A percentile compares a stretch with the other conserved stretches of the same genome.
Conservation (phyloP, 192 early-diverging fungal genomes). For the Backusella luteola region DNA sequence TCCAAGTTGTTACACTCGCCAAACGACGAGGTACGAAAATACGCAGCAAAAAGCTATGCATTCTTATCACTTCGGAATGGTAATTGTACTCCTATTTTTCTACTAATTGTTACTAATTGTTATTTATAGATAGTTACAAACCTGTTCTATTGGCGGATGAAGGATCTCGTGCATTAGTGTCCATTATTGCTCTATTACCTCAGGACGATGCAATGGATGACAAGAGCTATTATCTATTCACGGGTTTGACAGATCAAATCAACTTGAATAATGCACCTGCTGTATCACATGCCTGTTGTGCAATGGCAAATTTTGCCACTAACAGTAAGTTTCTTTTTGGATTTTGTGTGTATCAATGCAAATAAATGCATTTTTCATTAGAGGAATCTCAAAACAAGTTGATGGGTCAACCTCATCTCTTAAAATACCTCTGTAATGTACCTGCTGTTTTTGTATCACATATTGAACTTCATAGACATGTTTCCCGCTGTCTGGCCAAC, state of each 20-base stretch:
- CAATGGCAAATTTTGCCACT: slow-evolving; percentile 58
- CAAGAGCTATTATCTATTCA: not conserved
- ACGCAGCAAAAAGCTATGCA: slow-evolving; percentile 53
- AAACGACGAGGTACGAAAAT: slow-evolving; percentile 50
- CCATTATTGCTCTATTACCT: slow-evolving; percentile 16
- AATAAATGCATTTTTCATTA: not conserved
- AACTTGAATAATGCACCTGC: slow-evolving; percentile 27
- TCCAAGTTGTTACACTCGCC: slow-evolving; percentile 37
- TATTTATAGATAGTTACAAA: slow-evolving; percentile 36
- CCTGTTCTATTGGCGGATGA: slow-evolving; percentile 30
- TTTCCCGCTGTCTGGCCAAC: slow-evolving; percentile 55
- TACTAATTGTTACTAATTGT: not conserved
- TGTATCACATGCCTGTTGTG: slow-evolving; percentile 55
- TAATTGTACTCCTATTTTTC: not conserved
- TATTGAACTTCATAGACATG: slow-evolving; percentile 53
- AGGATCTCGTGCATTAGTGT: slow-evolving; percentile 26
- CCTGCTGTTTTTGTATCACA: slow-evolving; percentile 40
- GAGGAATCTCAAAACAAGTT: slow-evolving; percentile 46
- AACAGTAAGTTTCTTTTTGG: slow-evolving; percentile 37
- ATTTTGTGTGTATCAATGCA: too few relatives aligned
- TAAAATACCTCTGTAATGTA: slow-evolving; percentile 42
- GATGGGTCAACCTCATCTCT: slow-evolving; percentile 47
- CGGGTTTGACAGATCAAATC: not conserved
- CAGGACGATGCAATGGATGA: not conserved
- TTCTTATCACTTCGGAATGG: slow-evolving; percentile 57